Percentiles rank a stretch among this genome's conserved stretches.
Evolutionary conservation across 192 early-diverging fungal species (phyloP).

Genomic region (Backusella macrospora): DNA sequence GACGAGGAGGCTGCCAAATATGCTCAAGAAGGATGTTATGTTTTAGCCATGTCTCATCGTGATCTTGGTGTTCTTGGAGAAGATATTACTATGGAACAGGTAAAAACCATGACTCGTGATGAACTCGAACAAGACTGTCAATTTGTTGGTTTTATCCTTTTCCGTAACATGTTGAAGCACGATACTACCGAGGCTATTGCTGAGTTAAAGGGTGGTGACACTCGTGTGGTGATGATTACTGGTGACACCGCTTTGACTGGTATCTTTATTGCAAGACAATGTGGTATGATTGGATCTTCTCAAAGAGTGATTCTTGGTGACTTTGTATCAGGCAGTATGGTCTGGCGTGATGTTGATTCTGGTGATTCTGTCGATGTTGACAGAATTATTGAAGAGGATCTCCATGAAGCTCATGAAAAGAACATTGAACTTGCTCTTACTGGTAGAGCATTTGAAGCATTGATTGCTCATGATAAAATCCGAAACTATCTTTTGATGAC

Average conservation of each 20-base stretch:
- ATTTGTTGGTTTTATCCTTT: constrained; percentile 68
- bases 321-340: constrained; percentile 29
- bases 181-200: constrained; percentile 71
- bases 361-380: constrained; percentile 45
- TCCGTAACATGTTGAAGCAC: constrained; percentile 76
- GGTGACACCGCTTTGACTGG: constrained; percentile 81
- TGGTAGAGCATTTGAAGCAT: constrained; percentile 62
- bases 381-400: constrained; percentile 24
- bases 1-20: constrained; percentile 57
- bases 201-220: constrained; percentile 67
- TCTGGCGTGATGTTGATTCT: constrained; percentile 63
- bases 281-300: constrained; percentile 61
- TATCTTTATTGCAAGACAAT: constrained; percentile 69
- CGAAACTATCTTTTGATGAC: constrained; percentile 64
- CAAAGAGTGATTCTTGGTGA: constrained; percentile 63
- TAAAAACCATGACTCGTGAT: constrained; percentile 55
- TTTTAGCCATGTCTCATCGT: constrained; percentile 70
- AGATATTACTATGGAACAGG: constrained; percentile 41
- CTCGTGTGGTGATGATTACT: constrained; percentile 84
- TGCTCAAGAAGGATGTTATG: constrained; percentile 79
- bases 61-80: constrained; percentile 55
- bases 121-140: constrained; percentile 60
- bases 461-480: constrained; percentile 47
- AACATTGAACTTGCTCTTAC: constrained; percentile 73
- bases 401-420: constrained; percentile 12